Base-by-base conservation (phyloP, 202 grass and related monocot genomes). In the Carex arenaria region DNA sequence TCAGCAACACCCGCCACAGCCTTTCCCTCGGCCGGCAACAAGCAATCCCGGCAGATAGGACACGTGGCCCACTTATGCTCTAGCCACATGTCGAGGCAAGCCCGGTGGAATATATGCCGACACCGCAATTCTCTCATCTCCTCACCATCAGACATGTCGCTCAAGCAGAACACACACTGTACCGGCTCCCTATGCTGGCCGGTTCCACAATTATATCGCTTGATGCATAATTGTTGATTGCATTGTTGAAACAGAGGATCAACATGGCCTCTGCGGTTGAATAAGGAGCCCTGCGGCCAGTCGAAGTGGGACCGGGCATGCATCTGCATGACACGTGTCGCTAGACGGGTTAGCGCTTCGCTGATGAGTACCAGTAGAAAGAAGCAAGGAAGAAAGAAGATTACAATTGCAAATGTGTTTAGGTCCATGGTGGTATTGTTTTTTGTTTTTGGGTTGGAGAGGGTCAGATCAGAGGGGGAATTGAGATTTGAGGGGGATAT, bases 81-180 rank as follows among this genome's bases (percentile, higher is more conserved):
- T 63, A 95, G 88, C 93, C 90, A 95, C 42, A 38, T 75, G 67
- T 95, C 93, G 61, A 95, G 62, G 88, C 90, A 95, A 7, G 67
- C 78, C 18, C 93, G 86, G 84, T 95, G 93, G 72, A 95, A 95
- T 32, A 90, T 67, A 85, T 95, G 93, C 20, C 73, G 61, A 74
- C 93, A 95, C 63, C 86, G 78, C 63, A 95, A 83, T 54, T 95
- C 85, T 34, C 85, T 89, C 10, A 90, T 87, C 88, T 95, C 90
- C 53, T 89, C 90, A 26, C 88, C 93, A 40, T 90, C 88, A 10
- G 82, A 61, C n/a, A 92, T 76, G 40, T 60, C 73, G 1, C 54
- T 87, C 55, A 95, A 78, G 86, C 90, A 95, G 78, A 95, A 90
- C 36, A 85, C 88, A 82, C 90, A 92, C 52, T 87, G 85, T 54